Evolutionary conservation across 78 protist genomes (phyloP).

Genomic region (Dictyostelium purpureum): DNA sequence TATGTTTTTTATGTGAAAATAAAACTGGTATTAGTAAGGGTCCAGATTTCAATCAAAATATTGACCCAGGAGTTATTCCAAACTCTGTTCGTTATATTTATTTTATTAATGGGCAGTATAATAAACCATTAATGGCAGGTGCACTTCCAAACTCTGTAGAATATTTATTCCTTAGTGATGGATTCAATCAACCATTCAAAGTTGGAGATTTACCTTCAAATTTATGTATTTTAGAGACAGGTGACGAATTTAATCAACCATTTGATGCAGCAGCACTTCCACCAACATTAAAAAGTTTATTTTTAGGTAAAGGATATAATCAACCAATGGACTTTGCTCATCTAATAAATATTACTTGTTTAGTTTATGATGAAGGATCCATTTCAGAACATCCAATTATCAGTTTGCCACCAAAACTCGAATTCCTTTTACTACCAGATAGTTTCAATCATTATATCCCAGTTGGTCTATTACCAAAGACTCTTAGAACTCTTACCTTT

Average conservation of each 20-base stretch:
- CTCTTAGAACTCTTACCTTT: not conserved
- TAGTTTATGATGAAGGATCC: not conserved
- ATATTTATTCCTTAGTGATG: not conserved
- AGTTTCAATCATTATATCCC: not conserved
- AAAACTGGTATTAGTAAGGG: conserved; percentile 3
- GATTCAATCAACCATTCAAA: not conserved
- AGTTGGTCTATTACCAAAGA: not conserved
- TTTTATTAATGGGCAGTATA: not conserved
- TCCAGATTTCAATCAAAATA: not conserved
- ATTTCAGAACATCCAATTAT: not conserved
- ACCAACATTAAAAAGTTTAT: not conserved
- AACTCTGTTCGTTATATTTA: conserved; percentile 7
- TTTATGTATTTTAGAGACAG: not conserved
- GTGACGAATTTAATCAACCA: conserved; percentile 1
- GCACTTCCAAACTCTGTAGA: not conserved
- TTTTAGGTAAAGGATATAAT: conserved; percentile 9
- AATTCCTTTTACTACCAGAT: not conserved
- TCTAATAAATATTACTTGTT: not conserved
- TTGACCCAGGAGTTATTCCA: conserved; percentile 26
- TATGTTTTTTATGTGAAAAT: conserved; percentile 20
- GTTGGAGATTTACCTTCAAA: not conserved
- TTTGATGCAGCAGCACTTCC: not conserved
- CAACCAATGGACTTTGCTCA: not conserved
- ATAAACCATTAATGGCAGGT: not conserved
- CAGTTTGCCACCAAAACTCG: not conserved